Evolutionary conservation across 2,329 filamentous ascomycete genomes (phyloP).

Genomic region (Aplosporella prunicola): DNA sequence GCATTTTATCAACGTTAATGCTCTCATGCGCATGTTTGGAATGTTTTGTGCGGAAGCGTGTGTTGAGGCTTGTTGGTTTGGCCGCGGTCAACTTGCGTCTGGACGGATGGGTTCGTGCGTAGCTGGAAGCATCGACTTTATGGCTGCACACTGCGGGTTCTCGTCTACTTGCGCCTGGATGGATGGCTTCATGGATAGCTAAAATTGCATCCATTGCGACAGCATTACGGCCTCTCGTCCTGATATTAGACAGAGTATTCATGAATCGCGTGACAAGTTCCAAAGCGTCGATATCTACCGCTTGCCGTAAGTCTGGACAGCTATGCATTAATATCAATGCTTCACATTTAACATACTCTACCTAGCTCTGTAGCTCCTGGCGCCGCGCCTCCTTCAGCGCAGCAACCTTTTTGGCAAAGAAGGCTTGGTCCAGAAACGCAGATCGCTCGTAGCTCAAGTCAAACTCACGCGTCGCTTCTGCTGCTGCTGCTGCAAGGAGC

Average conservation of each 20-base stretch:
- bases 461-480: neutral
- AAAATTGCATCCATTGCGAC: neutral
- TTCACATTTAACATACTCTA: too few species aligned
- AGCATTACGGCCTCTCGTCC: neutral
- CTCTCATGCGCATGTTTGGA: too few species aligned
- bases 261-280: too few species aligned
- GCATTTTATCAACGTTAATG: too few species aligned
- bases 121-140: neutral
- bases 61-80: too few species aligned
- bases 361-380: neutral
- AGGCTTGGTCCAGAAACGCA: conserved; percentile 3
- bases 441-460: conserved; percentile 4
- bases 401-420: neutral
- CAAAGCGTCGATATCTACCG: too few species aligned
- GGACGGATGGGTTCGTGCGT: neutral
- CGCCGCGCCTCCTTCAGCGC: conserved; percentile 1
- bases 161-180: neutral
- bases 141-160: neutral
- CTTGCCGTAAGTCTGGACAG: too few species aligned
- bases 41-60: too few species aligned
- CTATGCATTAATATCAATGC: too few species aligned
- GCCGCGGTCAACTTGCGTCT: too few species aligned
- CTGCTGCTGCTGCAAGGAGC: conserved; percentile 1
- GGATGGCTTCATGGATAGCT: neutral
- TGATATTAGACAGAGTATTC: too few species aligned